Conservation (phyloP, 805 yeast genomes). For the Babjeviella inositovora region DNA sequence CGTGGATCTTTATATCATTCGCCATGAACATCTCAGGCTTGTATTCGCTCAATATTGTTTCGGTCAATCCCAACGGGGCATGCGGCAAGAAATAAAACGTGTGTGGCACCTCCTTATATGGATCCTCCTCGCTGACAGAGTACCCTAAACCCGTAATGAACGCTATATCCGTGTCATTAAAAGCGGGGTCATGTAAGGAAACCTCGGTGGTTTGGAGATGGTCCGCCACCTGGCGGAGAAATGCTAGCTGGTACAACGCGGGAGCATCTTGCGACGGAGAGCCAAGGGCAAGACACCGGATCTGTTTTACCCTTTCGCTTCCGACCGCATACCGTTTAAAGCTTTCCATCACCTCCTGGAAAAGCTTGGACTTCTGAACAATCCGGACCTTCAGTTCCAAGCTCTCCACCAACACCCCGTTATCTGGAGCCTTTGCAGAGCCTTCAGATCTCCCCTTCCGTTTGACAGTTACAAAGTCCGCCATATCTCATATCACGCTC, state of each 20-base stretch:
- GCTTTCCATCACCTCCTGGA: conserved; percentile 7
- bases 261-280: conserved; percentile 39
- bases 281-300: conserved; percentile 65
- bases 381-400: neutral
- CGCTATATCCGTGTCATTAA: conserved; percentile 23
- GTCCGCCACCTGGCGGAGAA: conserved; percentile 23
- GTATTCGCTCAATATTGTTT: conserved; percentile 13
- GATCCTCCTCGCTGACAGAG: conserved; percentile 6
- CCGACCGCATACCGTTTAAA: conserved; percentile 3
- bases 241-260: conserved; percentile 54
- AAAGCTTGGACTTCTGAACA: conserved; percentile 2
- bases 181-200: conserved; percentile 53
- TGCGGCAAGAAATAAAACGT: conserved; percentile 57
- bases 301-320: conserved; percentile 6
- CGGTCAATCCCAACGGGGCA: conserved; percentile 45
- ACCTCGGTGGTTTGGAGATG: conserved; percentile 9
- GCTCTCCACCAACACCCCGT: neutral
- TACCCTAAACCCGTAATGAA: conserved; percentile 10
- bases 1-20: conserved; percentile 34
- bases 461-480: too few species aligned
- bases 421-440: too few species aligned
- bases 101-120: conserved; percentile 1
- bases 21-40: conserved; percentile 26
- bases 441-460: too few species aligned
- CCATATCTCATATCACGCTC: too few species aligned